Evolutionary conservation across 2,329 filamentous ascomycete genomes (phyloP).

Genomic region (Epichloe sibirici): DNA sequence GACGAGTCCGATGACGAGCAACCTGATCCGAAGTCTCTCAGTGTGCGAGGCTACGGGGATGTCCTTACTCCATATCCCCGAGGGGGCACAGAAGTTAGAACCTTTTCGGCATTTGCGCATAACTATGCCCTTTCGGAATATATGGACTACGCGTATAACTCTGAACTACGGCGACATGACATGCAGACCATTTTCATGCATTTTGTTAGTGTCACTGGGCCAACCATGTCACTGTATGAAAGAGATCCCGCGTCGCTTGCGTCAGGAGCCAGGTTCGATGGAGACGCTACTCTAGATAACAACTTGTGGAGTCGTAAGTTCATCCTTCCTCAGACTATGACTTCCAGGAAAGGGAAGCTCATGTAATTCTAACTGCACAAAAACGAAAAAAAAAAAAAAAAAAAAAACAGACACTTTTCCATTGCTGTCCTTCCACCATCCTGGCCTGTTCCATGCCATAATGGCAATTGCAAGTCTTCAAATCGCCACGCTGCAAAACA

Average conservation of each 20-base stretch:
- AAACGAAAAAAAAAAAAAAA: not conserved
- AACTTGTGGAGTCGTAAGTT: slow-evolving; percentile 51
- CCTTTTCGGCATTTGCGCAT: slow-evolving; percentile 36
- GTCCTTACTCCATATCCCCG: slow-evolving; percentile 17
- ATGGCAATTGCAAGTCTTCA: slow-evolving; percentile 78
- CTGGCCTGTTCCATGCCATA: slow-evolving; percentile 83
- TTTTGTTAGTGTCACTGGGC: slow-evolving; percentile 80
- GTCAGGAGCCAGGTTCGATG: slow-evolving; percentile 40
- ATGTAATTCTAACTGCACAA: not conserved
- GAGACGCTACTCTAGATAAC: slow-evolving; percentile 50
- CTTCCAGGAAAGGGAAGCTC: not conserved
- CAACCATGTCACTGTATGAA: slow-evolving; percentile 78
- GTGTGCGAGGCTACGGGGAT: slow-evolving; percentile 20
- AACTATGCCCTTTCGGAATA: slow-evolving; percentile 51
- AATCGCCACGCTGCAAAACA: slow-evolving; percentile 68
- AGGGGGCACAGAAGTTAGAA: slow-evolving; percentile 32
- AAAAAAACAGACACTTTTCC: slow-evolving; percentile 57
- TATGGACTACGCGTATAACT: slow-evolving; percentile 49
- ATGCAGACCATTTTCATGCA: slow-evolving; percentile 81
- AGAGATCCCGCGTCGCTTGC: slow-evolving; percentile 64
- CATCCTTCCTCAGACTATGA: not conserved
- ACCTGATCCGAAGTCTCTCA: slow-evolving; percentile 17
- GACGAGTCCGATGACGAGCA: slow-evolving; percentile 51
- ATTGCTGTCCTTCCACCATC: slow-evolving; percentile 68
- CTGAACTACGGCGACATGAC: slow-evolving; percentile 67